These are phyloP conservation scores for Wickerhamomyces rabaulensis DNA, from an alignment of 805 yeast genomes.

Conservation along the genomic window DNA sequence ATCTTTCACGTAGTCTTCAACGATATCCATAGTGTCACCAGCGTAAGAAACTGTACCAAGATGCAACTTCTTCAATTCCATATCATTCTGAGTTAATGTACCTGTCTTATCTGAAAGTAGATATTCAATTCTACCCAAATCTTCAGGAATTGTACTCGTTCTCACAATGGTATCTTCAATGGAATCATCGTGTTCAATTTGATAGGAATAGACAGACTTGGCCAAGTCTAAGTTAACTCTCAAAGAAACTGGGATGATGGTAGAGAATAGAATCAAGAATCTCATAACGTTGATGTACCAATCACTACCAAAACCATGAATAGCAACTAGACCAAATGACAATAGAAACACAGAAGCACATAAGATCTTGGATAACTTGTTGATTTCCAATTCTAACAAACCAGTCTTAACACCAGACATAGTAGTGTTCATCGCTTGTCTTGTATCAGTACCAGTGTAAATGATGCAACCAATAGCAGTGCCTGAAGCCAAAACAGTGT, in stretches of 20 bases:
- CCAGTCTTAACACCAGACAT: slow-evolving; percentile 85
- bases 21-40: slow-evolving; percentile 88
- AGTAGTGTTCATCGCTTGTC: slow-evolving; percentile 93
- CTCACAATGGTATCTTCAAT: slow-evolving; percentile 90
- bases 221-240: slow-evolving; percentile 94
- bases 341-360: slow-evolving; percentile 82
- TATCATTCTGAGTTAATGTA: slow-evolving; percentile 94
- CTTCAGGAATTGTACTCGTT: slow-evolving; percentile 97
- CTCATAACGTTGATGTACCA: slow-evolving; percentile 94
- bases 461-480: slow-evolving; percentile 82
- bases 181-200: slow-evolving; percentile 79
- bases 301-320: slow-evolving; percentile 64
- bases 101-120: slow-evolving; percentile 93
- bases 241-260: slow-evolving; percentile 93
- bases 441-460: slow-evolving; percentile 89
- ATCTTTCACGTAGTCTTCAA: slow-evolving; percentile 55
- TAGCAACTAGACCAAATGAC: slow-evolving; percentile 70
- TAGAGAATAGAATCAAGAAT: slow-evolving; percentile 84
- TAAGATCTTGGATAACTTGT: slow-evolving; percentile 77
- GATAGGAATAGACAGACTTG: slow-evolving; percentile 91
- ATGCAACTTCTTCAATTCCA: slow-evolving; percentile 92
- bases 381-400: slow-evolving; percentile 84
- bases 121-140: slow-evolving; percentile 92
- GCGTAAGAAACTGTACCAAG: slow-evolving; percentile 91
- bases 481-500: slow-evolving; percentile 94